These are phyloP conservation scores for Tolypocladium cylindrosporum DNA, from an alignment of 2,329 filamentous ascomycete genomes.

Conservation along the genomic window DNA sequence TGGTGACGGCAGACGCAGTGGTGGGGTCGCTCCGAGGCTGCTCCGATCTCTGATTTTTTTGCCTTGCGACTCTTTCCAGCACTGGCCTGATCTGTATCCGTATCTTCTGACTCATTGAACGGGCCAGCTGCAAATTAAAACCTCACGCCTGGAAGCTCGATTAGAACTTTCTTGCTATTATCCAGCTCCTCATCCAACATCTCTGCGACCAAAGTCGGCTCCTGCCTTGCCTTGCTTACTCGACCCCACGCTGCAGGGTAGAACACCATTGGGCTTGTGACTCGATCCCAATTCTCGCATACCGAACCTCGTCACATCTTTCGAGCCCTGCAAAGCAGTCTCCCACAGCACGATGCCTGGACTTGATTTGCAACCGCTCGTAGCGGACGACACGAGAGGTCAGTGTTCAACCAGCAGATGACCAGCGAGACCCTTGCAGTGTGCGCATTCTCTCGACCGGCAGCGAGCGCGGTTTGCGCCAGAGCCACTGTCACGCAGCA, in stretches of 20 bases:
- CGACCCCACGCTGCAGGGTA: neutral
- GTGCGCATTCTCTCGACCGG: neutral
- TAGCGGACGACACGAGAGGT: constrained; percentile 36
- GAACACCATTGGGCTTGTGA: neutral
- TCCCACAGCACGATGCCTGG: constrained; percentile 25
- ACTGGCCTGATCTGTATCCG: neutral
- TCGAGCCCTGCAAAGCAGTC: neutral
- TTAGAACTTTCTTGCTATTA: neutral
- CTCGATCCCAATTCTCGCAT: neutral
- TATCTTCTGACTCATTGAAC: neutral
- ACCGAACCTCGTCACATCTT: neutral
- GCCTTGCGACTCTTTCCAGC: neutral
- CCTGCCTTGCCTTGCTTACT: neutral
- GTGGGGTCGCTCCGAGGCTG: constrained; percentile 19
- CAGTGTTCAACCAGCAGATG: constrained; percentile 10
- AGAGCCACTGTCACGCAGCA: neutral
- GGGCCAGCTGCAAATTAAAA: neutral
- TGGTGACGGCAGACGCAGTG: neutral
- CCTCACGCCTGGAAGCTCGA: neutral
- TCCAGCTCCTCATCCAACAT: neutral
- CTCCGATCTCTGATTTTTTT: constrained; percentile 12
- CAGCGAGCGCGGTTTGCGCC: neutral
- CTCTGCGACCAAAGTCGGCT: neutral
- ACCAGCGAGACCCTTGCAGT: neutral
- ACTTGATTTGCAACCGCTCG: constrained; percentile 28